Base-by-base conservation (phyloP, 495 filamentous ascomycete genomes). In the Penicillium coffeae region DNA sequence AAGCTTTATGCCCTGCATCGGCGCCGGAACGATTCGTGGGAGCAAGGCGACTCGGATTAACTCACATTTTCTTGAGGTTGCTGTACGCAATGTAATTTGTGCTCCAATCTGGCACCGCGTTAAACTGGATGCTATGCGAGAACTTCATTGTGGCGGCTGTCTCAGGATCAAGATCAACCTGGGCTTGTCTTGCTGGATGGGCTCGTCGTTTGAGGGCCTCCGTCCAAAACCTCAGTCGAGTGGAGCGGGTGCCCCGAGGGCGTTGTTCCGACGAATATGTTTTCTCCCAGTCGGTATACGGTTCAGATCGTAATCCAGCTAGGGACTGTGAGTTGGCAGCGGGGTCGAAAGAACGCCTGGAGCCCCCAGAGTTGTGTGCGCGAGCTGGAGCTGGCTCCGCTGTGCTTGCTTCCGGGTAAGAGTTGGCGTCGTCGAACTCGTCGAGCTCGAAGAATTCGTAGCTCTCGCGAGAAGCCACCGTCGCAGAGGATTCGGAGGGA, bases 41-140 rank as follows among this genome's bases (percentile, higher is more conserved):
- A 34, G 10, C 30, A 35, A 14, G 46, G 44, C 43, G 37, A 36
- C 9, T 33, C 10, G 12, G 2, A n/a, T 14, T 12, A 45, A 77
- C 90, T 63, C 71, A 95, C 91, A 95, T 74, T 76, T 99, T 99
- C 80, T 99, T 99, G 54, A 97, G 81, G 59, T 95, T 97, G 65
- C 89, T 95, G 69, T 99, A 99, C 45, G 90, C 85, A 58, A 99
- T 93, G 66, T 99, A 99, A 68, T 96, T 82, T 52, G 83, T 87
- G 72, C 90, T 96, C 93, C 93, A 99, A 64, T 99, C 93, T 16
- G 94, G 93, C 47, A 99, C 94, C 47, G 93, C 90, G 71, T 99
- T 99, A 72, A 99, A 99, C 73, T 99, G 93, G 55, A 99, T 84
- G 70, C 94, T 97, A 64, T 97, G 93, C 41, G 93, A 96, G 77